Evolutionary conservation across 768 basidiomycete genomes (phyloP).

Genomic region (Gyrodon lividus): DNA sequence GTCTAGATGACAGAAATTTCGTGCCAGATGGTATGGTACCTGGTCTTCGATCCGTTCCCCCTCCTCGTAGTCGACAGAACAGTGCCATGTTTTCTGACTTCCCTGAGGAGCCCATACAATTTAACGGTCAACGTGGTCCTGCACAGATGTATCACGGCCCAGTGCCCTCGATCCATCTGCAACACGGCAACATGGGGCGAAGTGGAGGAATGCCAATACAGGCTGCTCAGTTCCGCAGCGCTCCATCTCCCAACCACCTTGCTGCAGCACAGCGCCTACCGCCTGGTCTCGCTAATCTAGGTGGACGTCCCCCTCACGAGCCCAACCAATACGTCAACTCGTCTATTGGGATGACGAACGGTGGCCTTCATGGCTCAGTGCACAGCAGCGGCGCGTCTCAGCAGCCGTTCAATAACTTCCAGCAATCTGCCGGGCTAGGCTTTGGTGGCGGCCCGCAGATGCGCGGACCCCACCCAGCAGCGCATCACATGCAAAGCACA

Average conservation of each 20-base stretch:
- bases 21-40: constrained; percentile 86
- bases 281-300: constrained; percentile 79
- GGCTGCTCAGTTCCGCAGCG: constrained; percentile 65
- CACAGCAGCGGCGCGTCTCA: constrained; percentile 48
- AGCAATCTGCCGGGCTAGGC: constrained; percentile 41
- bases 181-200: constrained; percentile 50
- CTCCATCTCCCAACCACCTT: constrained; percentile 59
- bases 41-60: constrained; percentile 67
- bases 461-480: constrained; percentile 48
- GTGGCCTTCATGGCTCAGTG: constrained; percentile 44
- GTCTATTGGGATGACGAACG: constrained; percentile 45
- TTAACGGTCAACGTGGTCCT: constrained; percentile 57
- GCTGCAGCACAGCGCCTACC: constrained; percentile 63
- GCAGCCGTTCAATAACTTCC: constrained; percentile 55
- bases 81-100: constrained; percentile 54
- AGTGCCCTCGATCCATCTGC: constrained; percentile 47
- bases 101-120: constrained; percentile 62
- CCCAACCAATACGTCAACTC: constrained; percentile 56
- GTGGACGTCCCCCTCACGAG: constrained; percentile 79
- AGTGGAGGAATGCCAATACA: constrained; percentile 56
- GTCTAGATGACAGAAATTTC: constrained; percentile 73
- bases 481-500: constrained; percentile 49
- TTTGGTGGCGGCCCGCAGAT: constrained; percentile 44
- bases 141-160: constrained; percentile 58
- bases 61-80: constrained; percentile 60